Base-by-base conservation (phyloP, 805 yeast genomes). In the Saccharomycopsis capsularis region DNA sequence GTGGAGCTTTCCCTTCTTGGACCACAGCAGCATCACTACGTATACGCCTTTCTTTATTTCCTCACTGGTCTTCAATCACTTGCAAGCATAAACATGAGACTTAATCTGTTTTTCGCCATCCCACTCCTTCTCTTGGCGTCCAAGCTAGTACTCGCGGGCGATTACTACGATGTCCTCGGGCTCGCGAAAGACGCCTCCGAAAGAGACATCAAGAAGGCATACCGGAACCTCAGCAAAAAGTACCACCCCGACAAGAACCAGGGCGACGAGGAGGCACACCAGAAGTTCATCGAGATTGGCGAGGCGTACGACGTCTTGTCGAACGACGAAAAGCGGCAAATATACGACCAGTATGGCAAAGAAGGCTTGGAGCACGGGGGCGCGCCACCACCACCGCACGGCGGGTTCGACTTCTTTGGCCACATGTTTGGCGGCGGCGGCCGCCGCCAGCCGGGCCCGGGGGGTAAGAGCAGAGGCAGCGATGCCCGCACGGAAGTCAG, bases 161-260 rank as follows among this genome's bases (percentile, higher is more conserved):
- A 80, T 55, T 79, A 71, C 57, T 79, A 81, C 53, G 56, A 68
- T 59, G 73, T 89, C 4, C 70, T 91, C 9, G 97, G 95, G 0
- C 74, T 93, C 3, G 59, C 71, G 9, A 76, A 72, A 53, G 69
- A 73, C 56, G 55, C 55, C 7, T 25, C 38, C 19, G 55, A 51
- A n/a, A 39, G 52, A 9, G 50, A 51, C 37, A 51, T 51, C 47
- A 51, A 51, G 39, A 49, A 46, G 42, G 55, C 55, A 4, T 52
- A 52, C 40, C 27, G 53, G 24, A 50, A 49, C 22, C 41, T 52
- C 15, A 44, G 50, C 30, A 50, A 52, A n/a, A 50, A 85, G 61
- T 88, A 77, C 65, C 99, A 91, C 61, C 99, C 99, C 2, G 99
- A 91, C 66, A 91, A 91, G 68, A 93, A 91, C 62, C 82, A 84